Conservation (phyloP, 129 eudicot species). For the Mikania micrantha region DNA sequence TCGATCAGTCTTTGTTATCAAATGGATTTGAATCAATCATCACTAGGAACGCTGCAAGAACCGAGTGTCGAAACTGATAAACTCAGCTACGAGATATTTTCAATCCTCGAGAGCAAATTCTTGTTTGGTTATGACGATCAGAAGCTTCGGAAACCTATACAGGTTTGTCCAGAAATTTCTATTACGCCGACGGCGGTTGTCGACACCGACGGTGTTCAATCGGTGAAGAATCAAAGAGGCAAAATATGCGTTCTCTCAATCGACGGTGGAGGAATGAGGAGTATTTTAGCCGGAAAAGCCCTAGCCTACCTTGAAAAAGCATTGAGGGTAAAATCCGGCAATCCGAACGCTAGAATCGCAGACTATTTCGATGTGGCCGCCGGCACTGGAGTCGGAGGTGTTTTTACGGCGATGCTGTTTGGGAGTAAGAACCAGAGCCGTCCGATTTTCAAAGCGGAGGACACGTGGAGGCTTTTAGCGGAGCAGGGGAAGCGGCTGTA, state of each 20-base stretch:
- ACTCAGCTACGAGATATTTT: slow-evolving; percentile 89
- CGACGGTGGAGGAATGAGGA: slow-evolving; percentile 90
- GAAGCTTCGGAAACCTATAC: slow-evolving; percentile 61
- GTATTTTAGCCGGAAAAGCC: slow-evolving; percentile 63
- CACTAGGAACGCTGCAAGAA: slow-evolving; percentile 47
- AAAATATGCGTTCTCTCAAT: slow-evolving; percentile 68
- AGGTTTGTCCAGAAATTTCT: slow-evolving; percentile 28
- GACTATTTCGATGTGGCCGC: slow-evolving; percentile 87
- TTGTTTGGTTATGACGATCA: slow-evolving; percentile 68
- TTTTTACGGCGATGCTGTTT: slow-evolving; percentile 85
- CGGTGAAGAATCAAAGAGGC: slow-evolving; percentile 68
- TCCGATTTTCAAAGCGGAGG: slow-evolving; percentile 76
- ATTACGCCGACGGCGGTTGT: slow-evolving; percentile 13
- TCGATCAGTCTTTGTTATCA: neutral
- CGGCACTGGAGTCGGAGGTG: slow-evolving; percentile 86
- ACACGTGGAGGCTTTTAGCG: slow-evolving; percentile 73
- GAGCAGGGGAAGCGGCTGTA: slow-evolving; percentile 59
- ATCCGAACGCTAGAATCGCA: slow-evolving; percentile 73
- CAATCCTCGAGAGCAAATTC: slow-evolving; percentile 77
- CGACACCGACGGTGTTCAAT: slow-evolving; percentile 22
- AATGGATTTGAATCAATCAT: slow-evolving; percentile 36
- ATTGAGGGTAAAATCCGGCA: slow-evolving; percentile 57
- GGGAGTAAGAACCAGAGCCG: slow-evolving; percentile 40
- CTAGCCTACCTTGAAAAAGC: slow-evolving; percentile 64
- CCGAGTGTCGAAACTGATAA: slow-evolving; percentile 80